phyloP scores from a whole-genome alignment of 140 eudicot genomes.

The Oenanthe javanica region DNA sequence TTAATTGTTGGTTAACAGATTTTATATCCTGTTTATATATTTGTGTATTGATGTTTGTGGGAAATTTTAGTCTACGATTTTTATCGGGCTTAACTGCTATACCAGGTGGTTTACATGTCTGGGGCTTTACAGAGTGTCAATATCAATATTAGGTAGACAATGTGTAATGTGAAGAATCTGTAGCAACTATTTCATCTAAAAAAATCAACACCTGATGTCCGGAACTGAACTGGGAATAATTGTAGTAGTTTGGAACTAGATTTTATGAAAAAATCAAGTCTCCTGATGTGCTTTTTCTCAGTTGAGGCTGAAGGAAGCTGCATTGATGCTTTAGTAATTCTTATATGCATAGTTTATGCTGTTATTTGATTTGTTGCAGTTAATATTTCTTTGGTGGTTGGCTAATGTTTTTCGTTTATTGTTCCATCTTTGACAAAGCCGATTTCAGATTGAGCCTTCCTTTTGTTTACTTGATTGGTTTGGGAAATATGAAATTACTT shows the following conservation, averaged over 20 bases:
- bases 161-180: background rate
- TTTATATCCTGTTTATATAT: too few species aligned
- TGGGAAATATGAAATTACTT: background rate
- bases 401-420: background rate
- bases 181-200: background rate
- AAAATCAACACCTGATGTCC: background rate
- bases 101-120: too few species aligned
- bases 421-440: background rate
- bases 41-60: too few species aligned
- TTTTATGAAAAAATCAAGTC: too few species aligned
- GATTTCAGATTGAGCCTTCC: background rate
- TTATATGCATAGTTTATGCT: background rate
- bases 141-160: background rate
- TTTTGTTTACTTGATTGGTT: background rate
- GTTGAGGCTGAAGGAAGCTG: background rate
- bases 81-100: too few species aligned
- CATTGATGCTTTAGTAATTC: background rate
- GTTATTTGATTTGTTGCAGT: background rate
- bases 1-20: background rate
- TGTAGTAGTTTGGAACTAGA: background rate
- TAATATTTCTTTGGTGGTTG: background rate
- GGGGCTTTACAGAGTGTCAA: background rate
- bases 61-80: too few species aligned
- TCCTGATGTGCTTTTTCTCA: background rate
- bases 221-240: background rate